phyloP scores from a whole-genome alignment of 2,329 filamentous ascomycete genomes.

The Fusarium floridanum region DNA sequence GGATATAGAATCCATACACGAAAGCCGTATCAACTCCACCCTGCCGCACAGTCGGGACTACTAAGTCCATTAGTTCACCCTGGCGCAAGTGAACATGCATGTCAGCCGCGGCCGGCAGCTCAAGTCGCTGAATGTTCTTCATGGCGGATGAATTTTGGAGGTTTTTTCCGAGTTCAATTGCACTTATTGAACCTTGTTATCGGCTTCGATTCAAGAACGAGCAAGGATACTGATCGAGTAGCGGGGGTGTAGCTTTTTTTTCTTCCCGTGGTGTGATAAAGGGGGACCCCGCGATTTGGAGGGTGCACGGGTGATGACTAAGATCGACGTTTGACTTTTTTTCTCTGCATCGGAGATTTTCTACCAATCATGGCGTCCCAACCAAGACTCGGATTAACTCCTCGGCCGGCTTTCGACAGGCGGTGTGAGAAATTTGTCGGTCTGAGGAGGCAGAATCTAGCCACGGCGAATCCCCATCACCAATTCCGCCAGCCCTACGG shows the following conservation, averaged over 20 bases:
- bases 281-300: conserved; percentile 11
- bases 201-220: not conserved
- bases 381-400: conserved; percentile 37
- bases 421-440: conserved; percentile 59
- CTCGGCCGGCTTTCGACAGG: conserved; percentile 44
- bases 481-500: conserved; percentile 38
- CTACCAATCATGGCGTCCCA: conserved; percentile 16
- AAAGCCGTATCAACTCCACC: conserved; percentile 74
- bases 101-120: conserved; percentile 75
- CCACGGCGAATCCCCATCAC: conserved; percentile 45
- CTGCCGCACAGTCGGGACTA: conserved; percentile 63
- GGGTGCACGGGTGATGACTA: conserved; percentile 7
- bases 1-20: conserved; percentile 57
- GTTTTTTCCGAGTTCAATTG: conserved; percentile 2
- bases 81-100: conserved; percentile 80
- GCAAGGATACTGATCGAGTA: conserved; percentile 16
- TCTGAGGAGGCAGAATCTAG: conserved; percentile 56
- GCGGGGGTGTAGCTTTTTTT: conserved; percentile 31
- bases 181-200: conserved; percentile 11
- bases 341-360: conserved; percentile 15
- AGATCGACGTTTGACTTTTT: not conserved
- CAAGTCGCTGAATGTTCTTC: conserved; percentile 52
- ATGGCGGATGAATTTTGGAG: conserved; percentile 16
- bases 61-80: conserved; percentile 72
- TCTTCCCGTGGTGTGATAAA: not conserved